Conservation (phyloP, 768 basidiomycete genomes). For the Mycena venus region DNA sequence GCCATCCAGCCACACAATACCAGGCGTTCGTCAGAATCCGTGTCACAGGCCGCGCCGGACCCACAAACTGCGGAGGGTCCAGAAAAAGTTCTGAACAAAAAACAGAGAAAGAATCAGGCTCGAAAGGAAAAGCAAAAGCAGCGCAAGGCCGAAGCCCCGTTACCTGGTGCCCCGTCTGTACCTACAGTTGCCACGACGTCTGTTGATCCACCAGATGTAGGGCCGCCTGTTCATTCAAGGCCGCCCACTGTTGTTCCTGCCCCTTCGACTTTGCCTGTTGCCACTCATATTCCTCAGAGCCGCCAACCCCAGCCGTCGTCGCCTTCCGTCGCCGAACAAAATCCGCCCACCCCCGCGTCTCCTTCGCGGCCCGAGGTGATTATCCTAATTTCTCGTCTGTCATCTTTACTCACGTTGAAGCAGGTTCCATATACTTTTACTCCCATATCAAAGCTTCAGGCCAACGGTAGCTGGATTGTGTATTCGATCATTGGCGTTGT, state of each 20-base stretch:
- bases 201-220: background rate
- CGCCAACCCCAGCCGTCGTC: background rate
- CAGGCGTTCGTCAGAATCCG: background rate
- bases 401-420: background rate
- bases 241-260: background rate
- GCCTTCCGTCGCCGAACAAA: background rate
- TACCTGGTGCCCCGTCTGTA: background rate
- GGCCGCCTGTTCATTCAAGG: background rate
- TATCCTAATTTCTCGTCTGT: background rate
- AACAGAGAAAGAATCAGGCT: constrained; percentile 45
- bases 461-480: background rate
- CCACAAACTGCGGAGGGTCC: background rate
- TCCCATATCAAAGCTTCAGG: background rate
- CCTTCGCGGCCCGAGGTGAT: background rate
- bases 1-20: background rate
- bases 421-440: constrained; percentile 8
- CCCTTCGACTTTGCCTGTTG: background rate
- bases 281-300: background rate
- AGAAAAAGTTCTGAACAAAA: constrained; percentile 23
- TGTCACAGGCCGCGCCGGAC: background rate
- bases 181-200: background rate
- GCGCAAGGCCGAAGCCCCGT: constrained; percentile 34
- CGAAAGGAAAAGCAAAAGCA: constrained; percentile 38
- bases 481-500: constrained; percentile 25
- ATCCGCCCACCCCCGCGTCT: background rate